These are phyloP conservation scores for Chrysoporthe puriensis DNA, from an alignment of 2,329 filamentous ascomycete species.

Conservation along the genomic window DNA sequence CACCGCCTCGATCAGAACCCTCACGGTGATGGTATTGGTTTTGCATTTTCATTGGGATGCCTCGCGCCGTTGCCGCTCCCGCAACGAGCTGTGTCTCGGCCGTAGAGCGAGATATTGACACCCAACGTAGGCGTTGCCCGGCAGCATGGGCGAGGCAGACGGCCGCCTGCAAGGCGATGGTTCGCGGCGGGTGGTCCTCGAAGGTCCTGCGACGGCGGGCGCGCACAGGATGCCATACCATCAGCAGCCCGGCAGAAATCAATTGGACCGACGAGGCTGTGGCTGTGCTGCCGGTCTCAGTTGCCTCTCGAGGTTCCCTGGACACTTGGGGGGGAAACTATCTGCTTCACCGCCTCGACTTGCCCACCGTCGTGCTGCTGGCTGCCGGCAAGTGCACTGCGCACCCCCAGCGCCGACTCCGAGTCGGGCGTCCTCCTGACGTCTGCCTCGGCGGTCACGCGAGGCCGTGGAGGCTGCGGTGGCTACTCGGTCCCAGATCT, in stretches of 20 bases:
- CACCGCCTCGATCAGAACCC: conserved; percentile 9
- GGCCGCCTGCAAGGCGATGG: conserved; percentile 4
- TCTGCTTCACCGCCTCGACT: background rate
- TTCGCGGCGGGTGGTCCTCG: conserved; percentile 7
- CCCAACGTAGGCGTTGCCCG: conserved; percentile 14
- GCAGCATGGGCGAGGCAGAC: conserved; percentile 15
- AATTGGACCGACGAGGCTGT: background rate
- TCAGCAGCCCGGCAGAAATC: conserved; percentile 8
- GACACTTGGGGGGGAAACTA: too few relatives aligned
- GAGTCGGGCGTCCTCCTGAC: background rate
- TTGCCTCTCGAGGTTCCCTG: background rate
- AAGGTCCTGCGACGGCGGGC: conserved; percentile 6
- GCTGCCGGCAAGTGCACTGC: background rate
- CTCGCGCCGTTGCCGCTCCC: conserved; percentile 13
- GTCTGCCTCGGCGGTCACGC: conserved; percentile 8
- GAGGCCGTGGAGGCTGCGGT: conserved; percentile 4
- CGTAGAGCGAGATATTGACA: conserved; percentile 17
- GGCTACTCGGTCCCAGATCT: background rate
- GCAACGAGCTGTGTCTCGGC: conserved; percentile 24
- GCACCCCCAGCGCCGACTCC: background rate
- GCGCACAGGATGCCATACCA: conserved; percentile 11
- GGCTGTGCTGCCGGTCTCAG: background rate
- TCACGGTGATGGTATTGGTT: background rate
- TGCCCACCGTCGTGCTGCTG: background rate
- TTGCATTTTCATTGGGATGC: conserved; percentile 11